Percentiles rank a stretch among this genome's conserved stretches.
phyloP scores from a whole-genome alignment of 306 rosid species.

The Geum urbanum region DNA sequence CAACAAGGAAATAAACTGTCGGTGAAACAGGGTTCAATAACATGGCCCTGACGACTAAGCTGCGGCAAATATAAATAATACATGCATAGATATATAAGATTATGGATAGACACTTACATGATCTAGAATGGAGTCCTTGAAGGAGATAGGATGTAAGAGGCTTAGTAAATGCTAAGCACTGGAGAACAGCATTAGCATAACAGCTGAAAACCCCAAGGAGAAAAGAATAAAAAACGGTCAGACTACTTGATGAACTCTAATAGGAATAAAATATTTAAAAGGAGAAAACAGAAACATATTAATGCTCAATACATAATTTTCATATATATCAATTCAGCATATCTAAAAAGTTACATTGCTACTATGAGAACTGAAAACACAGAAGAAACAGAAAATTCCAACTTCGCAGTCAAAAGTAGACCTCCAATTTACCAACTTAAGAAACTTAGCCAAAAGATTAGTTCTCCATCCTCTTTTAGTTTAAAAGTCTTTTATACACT shows the following conservation, averaged over 20 bases:
- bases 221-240: slow-evolving; percentile 10
- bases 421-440: no score
- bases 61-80: slow-evolving; percentile 13
- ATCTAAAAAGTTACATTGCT: no score
- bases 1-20: slow-evolving; percentile 12
- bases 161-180: slow-evolving; percentile 71
- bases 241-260: no score
- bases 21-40: slow-evolving; percentile 26
- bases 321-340: no score
- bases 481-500: no score
- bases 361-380: no score
- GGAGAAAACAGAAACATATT: not conserved
- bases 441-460: no score
- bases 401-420: no score
- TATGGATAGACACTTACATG: slow-evolving; percentile 48
- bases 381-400: no score
- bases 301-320: no score
- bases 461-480: no score
- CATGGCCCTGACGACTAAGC: slow-evolving; percentile 17
- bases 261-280: not conserved
- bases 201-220: slow-evolving; percentile 46
- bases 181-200: slow-evolving; percentile 83
- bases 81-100: not conserved
- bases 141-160: slow-evolving; percentile 62
- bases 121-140: slow-evolving; percentile 62